phyloP scores from a whole-genome alignment of 1,284 basidiomycete species.

The Sphaerobolus stellatus region DNA sequence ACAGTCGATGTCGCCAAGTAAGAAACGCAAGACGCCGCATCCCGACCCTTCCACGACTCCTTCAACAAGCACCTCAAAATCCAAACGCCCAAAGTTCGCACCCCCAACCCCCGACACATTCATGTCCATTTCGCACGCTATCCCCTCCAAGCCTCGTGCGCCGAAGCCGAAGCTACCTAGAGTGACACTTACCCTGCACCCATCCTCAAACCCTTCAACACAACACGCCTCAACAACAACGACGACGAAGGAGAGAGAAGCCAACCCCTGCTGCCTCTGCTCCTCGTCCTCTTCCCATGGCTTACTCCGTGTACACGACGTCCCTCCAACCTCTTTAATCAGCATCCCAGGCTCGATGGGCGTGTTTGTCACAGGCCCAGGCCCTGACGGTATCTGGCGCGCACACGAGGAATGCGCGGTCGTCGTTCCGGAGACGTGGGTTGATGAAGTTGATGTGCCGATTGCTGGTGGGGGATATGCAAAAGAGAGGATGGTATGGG shows the following conservation, averaged over 20 bases:
- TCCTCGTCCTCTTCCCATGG: constrained; percentile 56
- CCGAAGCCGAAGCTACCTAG: constrained; percentile 2
- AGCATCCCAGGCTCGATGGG: background rate
- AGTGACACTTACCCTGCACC: constrained; percentile 13
- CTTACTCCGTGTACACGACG: constrained; percentile 69
- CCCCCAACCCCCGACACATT: background rate
- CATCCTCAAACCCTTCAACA: constrained; percentile 16
- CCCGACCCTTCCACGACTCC: constrained; percentile 70
- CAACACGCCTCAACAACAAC: constrained; percentile 37
- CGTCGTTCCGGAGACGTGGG: constrained; percentile 83
- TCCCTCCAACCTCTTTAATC: constrained; percentile 46
- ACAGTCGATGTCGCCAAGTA: too few relatives aligned
- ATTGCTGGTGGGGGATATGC: constrained; percentile 34
- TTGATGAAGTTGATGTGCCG: constrained; percentile 60
- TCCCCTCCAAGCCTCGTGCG: background rate
- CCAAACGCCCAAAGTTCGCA: constrained; percentile 10
- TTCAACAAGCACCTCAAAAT: constrained; percentile 53
- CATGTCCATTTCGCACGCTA: background rate
- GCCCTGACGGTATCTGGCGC: constrained; percentile 56
- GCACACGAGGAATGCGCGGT: constrained; percentile 78
- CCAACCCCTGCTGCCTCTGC: constrained; percentile 86
- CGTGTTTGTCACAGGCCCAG: too few relatives aligned
- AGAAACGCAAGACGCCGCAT: too few relatives aligned
- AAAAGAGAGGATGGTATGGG: constrained; percentile 66
- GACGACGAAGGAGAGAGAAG: too few relatives aligned